Evolutionary conservation across 305 asterid species (phyloP).

Genomic region (Caryopteris hybrid): DNA sequence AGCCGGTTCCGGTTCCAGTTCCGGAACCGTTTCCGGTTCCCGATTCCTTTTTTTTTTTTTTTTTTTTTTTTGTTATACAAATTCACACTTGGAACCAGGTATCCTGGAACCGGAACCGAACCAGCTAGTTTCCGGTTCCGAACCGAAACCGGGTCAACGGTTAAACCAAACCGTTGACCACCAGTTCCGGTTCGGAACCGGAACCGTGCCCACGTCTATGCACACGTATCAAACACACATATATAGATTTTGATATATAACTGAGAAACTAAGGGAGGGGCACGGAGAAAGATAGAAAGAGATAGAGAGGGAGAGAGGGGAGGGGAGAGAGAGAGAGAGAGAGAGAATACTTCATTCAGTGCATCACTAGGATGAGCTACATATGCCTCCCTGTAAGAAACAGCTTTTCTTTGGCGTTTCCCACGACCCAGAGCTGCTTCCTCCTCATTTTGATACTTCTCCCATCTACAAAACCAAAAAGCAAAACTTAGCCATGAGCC

Average conservation of each 20-base stretch:
- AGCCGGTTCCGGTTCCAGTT: too few relatives aligned
- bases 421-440: slow-evolving; percentile 99
- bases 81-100: too few relatives aligned
- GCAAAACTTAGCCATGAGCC: neutral
- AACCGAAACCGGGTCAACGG: too few relatives aligned
- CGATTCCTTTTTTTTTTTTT: too few relatives aligned
- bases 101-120: too few relatives aligned
- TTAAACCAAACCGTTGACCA: too few relatives aligned
- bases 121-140: too few relatives aligned
- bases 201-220: too few relatives aligned
- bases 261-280: slow-evolving; percentile 4
- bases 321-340: neutral
- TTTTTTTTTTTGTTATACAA: too few relatives aligned
- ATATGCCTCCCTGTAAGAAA: slow-evolving; percentile 89
- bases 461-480: slow-evolving; percentile 68
- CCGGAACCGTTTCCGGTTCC: too few relatives aligned
- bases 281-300: neutral
- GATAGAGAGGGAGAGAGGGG: slow-evolving; percentile 2
- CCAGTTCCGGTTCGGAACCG: too few relatives aligned
- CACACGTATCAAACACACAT: neutral
- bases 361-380: slow-evolving; percentile 56
- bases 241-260: neutral
- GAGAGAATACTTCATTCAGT: slow-evolving; percentile 50
- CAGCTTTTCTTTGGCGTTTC: slow-evolving; percentile 86
- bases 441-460: slow-evolving; percentile 79